Conservation (phyloP, 371 early-diverging fungal genomes). For the Chytridium lagenaria region DNA sequence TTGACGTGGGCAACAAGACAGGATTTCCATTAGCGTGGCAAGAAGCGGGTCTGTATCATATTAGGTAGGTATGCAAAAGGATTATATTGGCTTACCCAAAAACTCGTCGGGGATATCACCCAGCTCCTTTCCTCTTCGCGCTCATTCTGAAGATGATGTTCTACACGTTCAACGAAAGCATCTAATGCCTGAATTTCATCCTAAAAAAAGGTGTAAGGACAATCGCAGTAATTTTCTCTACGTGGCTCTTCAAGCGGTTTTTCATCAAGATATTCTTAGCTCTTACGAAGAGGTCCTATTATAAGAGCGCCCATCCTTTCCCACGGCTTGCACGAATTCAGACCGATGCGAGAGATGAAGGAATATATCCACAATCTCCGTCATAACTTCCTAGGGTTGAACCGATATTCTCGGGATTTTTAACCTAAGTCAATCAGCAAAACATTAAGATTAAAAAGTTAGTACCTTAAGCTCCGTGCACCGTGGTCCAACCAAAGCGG, state of each 20-base stretch:
- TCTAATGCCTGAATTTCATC: slow-evolving; percentile 37
- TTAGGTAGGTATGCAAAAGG: not conserved
- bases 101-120: slow-evolving; percentile 94
- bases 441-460: not conserved
- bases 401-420: slow-evolving; percentile 88
- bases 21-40: slow-evolving; percentile 95
- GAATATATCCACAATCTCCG: slow-evolving; percentile 86
- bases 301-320: slow-evolving; percentile 90
- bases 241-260: slow-evolving; percentile 65
- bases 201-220: slow-evolving; percentile 37
- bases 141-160: slow-evolving; percentile 49
- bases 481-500: slow-evolving; percentile 91
- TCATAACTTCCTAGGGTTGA: slow-evolving; percentile 89
- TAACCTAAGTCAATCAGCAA: slow-evolving; percentile 58
- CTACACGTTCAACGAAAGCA: slow-evolving; percentile 46
- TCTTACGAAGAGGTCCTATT: slow-evolving; percentile 72
- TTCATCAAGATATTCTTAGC: slow-evolving; percentile 74
- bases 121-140: slow-evolving; percentile 78
- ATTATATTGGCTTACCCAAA: slow-evolving; percentile 60
- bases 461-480: slow-evolving; percentile 84
- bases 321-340: slow-evolving; percentile 84
- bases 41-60: slow-evolving; percentile 87
- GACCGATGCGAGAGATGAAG: slow-evolving; percentile 71
- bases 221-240: slow-evolving; percentile 45
- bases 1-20: slow-evolving; percentile 91